These are phyloP conservation scores for Aspergillus versicolor DNA, from an alignment of 2,329 filamentous ascomycete genomes.

Conservation along the genomic window DNA sequence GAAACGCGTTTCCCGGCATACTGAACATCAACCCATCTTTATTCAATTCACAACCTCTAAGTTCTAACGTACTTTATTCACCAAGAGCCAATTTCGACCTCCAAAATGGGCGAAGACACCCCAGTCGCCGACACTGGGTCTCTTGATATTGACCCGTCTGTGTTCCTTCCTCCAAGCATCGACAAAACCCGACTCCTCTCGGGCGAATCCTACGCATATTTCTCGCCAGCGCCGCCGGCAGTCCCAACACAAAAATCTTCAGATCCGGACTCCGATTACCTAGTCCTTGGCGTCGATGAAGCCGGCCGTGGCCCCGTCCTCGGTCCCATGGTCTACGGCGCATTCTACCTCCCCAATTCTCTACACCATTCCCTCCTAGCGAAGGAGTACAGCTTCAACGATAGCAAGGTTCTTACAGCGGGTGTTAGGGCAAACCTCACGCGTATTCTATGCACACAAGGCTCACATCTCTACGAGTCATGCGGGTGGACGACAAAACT, in stretches of 20 bases:
- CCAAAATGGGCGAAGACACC: conserved; percentile 33
- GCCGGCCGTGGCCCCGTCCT: conserved; percentile 92
- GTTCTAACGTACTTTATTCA: not conserved
- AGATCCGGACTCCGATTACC: not conserved
- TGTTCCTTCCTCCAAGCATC: conserved; percentile 70
- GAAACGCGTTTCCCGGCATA: not conserved
- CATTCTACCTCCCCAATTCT: conserved; percentile 70
- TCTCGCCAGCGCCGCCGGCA: conserved; percentile 65
- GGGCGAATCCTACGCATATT: conserved; percentile 70
- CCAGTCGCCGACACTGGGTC: conserved; percentile 31
- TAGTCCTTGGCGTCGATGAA: conserved; percentile 84
- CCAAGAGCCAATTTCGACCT: not conserved
- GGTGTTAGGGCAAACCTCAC: conserved; percentile 73
- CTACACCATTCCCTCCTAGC: conserved; percentile 71
- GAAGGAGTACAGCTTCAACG: conserved; percentile 80
- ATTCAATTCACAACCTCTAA: not conserved
- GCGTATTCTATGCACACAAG: conserved; percentile 67
- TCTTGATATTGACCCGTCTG: conserved; percentile 25
- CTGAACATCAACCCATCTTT: not conserved
- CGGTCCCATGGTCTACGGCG: conserved; percentile 67
- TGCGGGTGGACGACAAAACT: conserved; percentile 83
- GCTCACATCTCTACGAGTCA: conserved; percentile 56
- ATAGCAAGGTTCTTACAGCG: conserved; percentile 87
- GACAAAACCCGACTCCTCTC: conserved; percentile 56
- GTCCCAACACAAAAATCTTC: conserved; percentile 43